Conservation (phyloP, 352 stramenopile species). For the Globisporangium barbulae region DNA sequence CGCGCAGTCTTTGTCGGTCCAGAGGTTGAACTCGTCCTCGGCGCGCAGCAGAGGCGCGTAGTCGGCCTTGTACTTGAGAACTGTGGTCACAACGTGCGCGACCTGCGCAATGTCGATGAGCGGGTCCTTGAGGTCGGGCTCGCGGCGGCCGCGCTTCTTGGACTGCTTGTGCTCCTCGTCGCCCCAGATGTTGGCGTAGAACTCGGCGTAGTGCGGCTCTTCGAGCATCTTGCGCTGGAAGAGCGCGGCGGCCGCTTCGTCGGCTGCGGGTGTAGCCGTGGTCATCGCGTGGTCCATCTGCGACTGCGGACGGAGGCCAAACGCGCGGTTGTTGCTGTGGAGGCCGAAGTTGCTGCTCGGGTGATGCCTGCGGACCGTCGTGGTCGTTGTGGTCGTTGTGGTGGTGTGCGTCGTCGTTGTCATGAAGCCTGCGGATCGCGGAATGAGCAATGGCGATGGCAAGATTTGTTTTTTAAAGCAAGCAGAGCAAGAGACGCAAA, state of each 20-base stretch:
- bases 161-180: conserved; percentile 26
- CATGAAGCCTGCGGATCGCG: conserved; percentile 32
- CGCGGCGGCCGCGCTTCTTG: conserved; percentile 28
- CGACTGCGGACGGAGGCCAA: neutral
- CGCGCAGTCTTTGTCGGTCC: conserved; percentile 31
- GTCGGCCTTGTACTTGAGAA: conserved; percentile 65
- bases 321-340: neutral
- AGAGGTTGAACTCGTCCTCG: conserved; percentile 46
- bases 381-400: conserved; percentile 25
- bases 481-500: neutral
- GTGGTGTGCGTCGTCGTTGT: conserved; percentile 20
- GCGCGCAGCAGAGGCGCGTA: conserved; percentile 28
- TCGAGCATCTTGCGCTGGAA: conserved; percentile 27
- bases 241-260: neutral
- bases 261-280: neutral
- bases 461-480: neutral
- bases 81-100: conserved; percentile 64
- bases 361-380: conserved; percentile 10
- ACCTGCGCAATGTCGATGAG: conserved; percentile 73
- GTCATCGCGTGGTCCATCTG: neutral
- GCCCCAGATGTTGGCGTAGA: conserved; percentile 63
- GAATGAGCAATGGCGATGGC: conserved; percentile 5
- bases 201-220: conserved; percentile 42
- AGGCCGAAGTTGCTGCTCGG: neutral
- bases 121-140: conserved; percentile 17